Evolutionary conservation across 805 yeast genomes (phyloP), one percentile per base, ranked within the genome.

Genomic region (Lipomyces oligophaga): DNA sequence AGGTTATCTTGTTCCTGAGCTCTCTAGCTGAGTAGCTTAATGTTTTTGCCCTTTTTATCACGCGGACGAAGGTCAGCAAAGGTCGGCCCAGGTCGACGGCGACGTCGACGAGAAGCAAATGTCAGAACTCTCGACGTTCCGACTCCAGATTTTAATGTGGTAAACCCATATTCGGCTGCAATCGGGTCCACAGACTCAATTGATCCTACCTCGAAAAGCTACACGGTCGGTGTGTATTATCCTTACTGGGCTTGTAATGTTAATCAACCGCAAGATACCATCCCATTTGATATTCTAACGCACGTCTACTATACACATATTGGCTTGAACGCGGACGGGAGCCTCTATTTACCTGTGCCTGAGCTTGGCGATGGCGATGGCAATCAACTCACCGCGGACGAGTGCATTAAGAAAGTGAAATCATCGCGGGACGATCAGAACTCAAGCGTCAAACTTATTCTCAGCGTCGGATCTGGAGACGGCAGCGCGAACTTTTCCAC

Each of bases 391-490:
- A 38, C 47, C 4, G 20, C 52, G 18, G 16, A 25, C 22, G 15
- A 18, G n/a, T 49, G 50, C 25, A 24, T 44, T 11, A 20, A 15
- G 19, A 36, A 28, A 13, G 28, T 49, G 16, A 28, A 15, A 25
- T 8, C 20, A 7, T 35, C 35, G 18, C 35, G 47, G 5, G 39
- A 44, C n/a, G 26, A 13, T 16, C 18, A 25, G 20, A 41, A 45
- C 26, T 37, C 43, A 11, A 27, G 72, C 26, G 60, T 86, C 27
- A 78, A 79, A 52, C 67, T 80, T 0, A 67, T 79, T 2, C 72
- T 87, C 74, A 81, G 95, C 0, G 75, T 90, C 47, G 97, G 97
- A 4, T 97, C 97, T 0, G 79, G 81, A 78, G 70, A 78, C 0
- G 71, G 69, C 52, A 60, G 76, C 20, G 64, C 67, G 0, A 67